Evolutionary conservation across 441 rosid species (phyloP).

Genomic region (Syzygium malaccense): DNA sequence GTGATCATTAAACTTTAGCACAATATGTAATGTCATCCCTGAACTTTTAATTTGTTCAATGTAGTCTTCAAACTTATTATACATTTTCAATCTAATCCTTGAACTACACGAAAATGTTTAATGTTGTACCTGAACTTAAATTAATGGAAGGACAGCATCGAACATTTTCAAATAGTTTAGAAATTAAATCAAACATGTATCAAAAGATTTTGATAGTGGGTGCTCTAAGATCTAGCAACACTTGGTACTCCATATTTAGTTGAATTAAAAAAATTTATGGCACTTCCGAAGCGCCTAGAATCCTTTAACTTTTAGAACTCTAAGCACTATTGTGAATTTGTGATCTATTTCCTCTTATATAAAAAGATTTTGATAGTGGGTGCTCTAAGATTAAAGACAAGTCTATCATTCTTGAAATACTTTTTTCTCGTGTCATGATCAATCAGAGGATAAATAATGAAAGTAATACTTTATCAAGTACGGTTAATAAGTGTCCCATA

Average conservation of each 20-base stretch:
- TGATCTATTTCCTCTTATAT: background rate
- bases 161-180: background rate
- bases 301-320: background rate
- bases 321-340: background rate
- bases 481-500: background rate
- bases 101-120: background rate
- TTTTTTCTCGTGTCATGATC: background rate
- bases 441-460: background rate
- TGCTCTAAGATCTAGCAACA: background rate
- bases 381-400: background rate
- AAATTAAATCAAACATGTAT: rapidly evolving
- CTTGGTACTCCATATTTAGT: background rate
- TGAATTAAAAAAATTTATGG: rapidly evolving
- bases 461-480: background rate
- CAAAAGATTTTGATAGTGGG: no score
- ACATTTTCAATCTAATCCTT: background rate
- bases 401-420: background rate
- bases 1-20: rapidly evolving
- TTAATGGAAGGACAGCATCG: no score
- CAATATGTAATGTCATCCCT: background rate
- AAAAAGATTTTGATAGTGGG: background rate
- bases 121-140: background rate
- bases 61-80: rapidly evolving
- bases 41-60: background rate
- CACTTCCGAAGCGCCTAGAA: background rate